Evolutionary conservation across 2,329 filamentous ascomycete genomes (phyloP), one percentile per base, ranked within the genome.

Genomic region (Diplodia corticola): DNA sequence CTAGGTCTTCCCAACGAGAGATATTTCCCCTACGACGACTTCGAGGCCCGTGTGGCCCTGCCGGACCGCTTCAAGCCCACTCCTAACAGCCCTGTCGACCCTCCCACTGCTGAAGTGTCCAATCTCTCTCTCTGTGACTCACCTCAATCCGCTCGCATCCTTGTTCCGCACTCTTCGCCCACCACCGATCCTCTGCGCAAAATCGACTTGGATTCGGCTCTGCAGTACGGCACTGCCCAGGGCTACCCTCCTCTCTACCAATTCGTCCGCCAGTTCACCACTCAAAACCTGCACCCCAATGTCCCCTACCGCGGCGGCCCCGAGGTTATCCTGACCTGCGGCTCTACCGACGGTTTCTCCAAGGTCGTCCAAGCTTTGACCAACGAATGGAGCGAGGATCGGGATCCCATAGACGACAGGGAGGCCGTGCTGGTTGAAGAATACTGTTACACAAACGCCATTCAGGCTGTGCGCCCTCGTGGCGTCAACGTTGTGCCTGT

Each of bases 21-120:
- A 67, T 92, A 92, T 80, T 97, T 97, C 74, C 93, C 93, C 9
- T 97, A 91, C 78, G 93, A 97, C 73, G 95, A 92, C 0, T 87
- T 97, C 69, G 92, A 96, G 78, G 91, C 93, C 48, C 88, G 90
- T 70, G 87, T 90, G 68, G 91, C 92, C 35, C 85, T 86, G 68
- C 89, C 92, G 7, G 82, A 90, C 69, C 86, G 93, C 77, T 95
- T 91, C 84, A 83, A 85, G 37, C 90, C 90, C 1, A 88, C 89
- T 12, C 85, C 88, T 44, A 91, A 90, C 75, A 80, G 83, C 54
- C 86, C 87, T 30, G 73, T 83, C 63, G 81, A 84, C 70, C 80
- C 81, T 53, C 73, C 72, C 44, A 71, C 71, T 20, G 69, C 68
- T 15, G 70, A 68, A 49, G 48, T 70, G 69, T 75, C 64, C 67